phyloP scores from a whole-genome alignment of 1,284 basidiomycete species.

The Sporisorium scitamineum region DNA sequence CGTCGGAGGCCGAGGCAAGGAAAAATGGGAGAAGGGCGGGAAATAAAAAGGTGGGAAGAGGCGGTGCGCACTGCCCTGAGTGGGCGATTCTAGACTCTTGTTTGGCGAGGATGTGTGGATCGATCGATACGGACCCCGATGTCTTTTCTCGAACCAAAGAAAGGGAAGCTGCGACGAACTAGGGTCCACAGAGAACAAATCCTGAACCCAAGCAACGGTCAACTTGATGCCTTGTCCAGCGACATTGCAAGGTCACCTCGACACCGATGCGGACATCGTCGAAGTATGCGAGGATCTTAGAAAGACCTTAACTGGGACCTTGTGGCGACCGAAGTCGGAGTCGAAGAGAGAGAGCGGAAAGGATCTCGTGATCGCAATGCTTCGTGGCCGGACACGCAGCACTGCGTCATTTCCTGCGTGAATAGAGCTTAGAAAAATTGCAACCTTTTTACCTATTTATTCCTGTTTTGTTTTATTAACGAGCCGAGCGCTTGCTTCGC shows the following conservation, averaged over 20 bases:
- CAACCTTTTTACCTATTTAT: too few relatives aligned
- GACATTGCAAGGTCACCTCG: background rate
- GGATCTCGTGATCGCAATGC: constrained; percentile 17
- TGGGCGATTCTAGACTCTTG: constrained; percentile 18
- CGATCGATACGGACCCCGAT: constrained; percentile 36
- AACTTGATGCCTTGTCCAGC: background rate
- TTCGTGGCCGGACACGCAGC: background rate
- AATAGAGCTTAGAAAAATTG: too few relatives aligned
- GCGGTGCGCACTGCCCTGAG: background rate
- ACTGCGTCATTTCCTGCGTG: constrained; percentile 2
- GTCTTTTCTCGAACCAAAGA: background rate
- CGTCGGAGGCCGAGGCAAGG: background rate
- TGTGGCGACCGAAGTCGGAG: background rate
- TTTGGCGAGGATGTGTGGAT: constrained; percentile 27
- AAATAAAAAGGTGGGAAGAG: background rate
- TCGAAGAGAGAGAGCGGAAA: background rate
- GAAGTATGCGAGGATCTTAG: too few relatives aligned
- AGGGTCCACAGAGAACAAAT: constrained; percentile 2
- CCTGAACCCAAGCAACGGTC: background rate
- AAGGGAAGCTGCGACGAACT: background rate
- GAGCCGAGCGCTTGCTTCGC: too few relatives aligned
- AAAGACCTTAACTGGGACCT: background rate
- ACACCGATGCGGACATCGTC: background rate
- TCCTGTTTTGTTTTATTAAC: too few relatives aligned
- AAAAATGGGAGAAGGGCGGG: background rate